These are phyloP conservation scores for Pythium brassicae DNA, from an alignment of 352 stramenopile species.

Conservation along the genomic window DNA sequence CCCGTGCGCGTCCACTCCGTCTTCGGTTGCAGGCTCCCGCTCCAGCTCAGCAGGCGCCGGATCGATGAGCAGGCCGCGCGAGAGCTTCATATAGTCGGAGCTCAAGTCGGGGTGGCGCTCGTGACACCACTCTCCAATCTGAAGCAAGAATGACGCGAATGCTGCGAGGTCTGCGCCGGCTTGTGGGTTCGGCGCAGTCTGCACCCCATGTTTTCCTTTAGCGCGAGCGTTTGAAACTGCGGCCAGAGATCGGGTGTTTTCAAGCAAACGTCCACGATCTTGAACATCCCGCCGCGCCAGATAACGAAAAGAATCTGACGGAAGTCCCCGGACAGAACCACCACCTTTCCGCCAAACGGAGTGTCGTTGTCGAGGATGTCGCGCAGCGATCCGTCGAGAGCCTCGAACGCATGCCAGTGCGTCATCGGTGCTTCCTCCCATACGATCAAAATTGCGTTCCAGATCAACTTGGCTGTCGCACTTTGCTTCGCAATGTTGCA, in stretches of 20 bases:
- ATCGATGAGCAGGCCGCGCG: no score
- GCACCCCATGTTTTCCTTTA: background rate
- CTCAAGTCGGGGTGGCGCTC: background rate
- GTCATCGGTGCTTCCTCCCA: constrained; percentile 15
- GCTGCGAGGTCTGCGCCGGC: background rate
- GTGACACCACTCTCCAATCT: no score
- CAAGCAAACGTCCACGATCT: constrained; percentile 15
- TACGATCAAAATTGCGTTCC: constrained; percentile 6
- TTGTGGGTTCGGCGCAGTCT: background rate
- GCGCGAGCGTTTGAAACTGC: background rate
- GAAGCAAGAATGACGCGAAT: no score
- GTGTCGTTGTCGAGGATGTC: constrained; percentile 9
- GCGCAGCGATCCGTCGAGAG: constrained; percentile 17
- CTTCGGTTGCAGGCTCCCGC: no score
- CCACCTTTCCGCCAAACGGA: constrained; percentile 22
- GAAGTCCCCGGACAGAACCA: constrained; percentile 21
- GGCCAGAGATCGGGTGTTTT: constrained; percentile 6
- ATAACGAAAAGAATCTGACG: constrained; percentile 22
- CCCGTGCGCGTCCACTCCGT: no score
- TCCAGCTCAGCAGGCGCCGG: no score
- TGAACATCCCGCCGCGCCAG: background rate
- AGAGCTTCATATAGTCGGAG: background rate
- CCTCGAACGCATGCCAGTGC: constrained; percentile 15
- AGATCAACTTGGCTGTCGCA: constrained; percentile 6
- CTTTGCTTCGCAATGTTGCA: constrained; percentile 25